Evolutionary conservation across 2,329 filamentous ascomycete genomes (phyloP).

Genomic region (Aspergillus sp.): DNA sequence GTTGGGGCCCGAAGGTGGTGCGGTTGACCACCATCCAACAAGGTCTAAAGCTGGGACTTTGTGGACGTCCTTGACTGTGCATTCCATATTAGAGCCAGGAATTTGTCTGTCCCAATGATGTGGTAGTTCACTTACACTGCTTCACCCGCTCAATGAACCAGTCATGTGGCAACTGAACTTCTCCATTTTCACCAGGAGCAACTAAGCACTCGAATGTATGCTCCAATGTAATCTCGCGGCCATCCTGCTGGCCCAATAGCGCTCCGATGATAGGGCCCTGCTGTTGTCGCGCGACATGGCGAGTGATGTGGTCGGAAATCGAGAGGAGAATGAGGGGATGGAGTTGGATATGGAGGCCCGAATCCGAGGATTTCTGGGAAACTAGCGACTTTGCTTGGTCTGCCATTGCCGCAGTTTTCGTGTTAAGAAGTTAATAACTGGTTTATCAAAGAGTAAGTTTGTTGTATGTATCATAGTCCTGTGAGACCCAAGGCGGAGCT

Average conservation of each 20-base stretch:
- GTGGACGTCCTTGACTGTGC: slow-evolving; percentile 76
- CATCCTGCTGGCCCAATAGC: slow-evolving; percentile 85
- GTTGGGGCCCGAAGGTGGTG: slow-evolving; percentile 65
- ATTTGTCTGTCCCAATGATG: not conserved
- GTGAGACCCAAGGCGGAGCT: slow-evolving; percentile 8
- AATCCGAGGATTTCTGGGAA: slow-evolving; percentile 63
- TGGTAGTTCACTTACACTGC: slow-evolving; percentile 58
- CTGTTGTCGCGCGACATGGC: slow-evolving; percentile 73
- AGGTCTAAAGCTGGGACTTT: slow-evolving; percentile 75
- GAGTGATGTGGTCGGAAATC: slow-evolving; percentile 93
- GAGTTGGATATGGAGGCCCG: slow-evolving; percentile 70
- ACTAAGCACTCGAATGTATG: slow-evolving; percentile 81
- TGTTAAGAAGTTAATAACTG: not conserved
- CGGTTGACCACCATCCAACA: slow-evolving; percentile 85
- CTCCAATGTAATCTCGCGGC: slow-evolving; percentile 83
- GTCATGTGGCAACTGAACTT: slow-evolving; percentile 56
- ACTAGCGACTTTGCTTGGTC: slow-evolving; percentile 52
- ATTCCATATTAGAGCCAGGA: slow-evolving; percentile 1
- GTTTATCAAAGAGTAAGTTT: slow-evolving; percentile 1
- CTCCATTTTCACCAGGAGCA: slow-evolving; percentile 44
- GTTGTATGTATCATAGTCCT: slow-evolving; percentile 1
- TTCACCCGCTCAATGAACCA: slow-evolving; percentile 76
- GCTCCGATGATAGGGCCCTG: slow-evolving; percentile 73
- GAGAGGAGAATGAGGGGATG: slow-evolving; percentile 93
- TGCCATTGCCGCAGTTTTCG: slow-evolving; percentile 40